These are phyloP conservation scores for Rhizopogon vulgaris DNA, from an alignment of 768 basidiomycete genomes.

Conservation along the genomic window DNA sequence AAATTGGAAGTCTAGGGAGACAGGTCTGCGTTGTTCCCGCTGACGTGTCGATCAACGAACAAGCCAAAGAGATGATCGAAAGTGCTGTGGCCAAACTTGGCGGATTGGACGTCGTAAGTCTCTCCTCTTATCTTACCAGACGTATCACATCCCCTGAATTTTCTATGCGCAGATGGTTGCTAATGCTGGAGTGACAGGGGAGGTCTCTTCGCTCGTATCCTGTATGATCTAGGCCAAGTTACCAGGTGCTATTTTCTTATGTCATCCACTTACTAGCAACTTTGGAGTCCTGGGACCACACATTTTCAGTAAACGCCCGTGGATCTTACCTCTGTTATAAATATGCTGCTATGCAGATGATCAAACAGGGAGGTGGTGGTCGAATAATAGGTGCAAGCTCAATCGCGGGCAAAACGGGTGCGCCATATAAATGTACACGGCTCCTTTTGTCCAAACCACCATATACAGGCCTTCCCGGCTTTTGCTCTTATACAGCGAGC, in stretches of 20 bases:
- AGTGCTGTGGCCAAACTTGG: conserved; percentile 5
- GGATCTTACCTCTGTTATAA: conserved; percentile 21
- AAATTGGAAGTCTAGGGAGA: conserved; percentile 8
- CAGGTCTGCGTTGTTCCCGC: neutral
- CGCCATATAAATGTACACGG: neutral
- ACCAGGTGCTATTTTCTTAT: neutral
- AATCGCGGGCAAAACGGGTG: conserved; percentile 1
- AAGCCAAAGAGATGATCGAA: conserved; percentile 10
- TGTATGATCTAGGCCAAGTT: neutral
- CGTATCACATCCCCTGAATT: neutral
- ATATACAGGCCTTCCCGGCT: neutral
- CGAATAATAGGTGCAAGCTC: conserved; percentile 9
- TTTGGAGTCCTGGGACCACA: conserved; percentile 20
- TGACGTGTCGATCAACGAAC: conserved; percentile 9
- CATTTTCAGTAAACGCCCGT: conserved; percentile 11
- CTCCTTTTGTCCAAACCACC: neutral
- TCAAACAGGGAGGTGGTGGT: conserved; percentile 12
- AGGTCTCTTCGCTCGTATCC: neutral
- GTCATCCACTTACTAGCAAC: conserved; percentile 1
- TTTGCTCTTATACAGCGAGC: conserved; percentile 19
- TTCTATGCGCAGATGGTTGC: neutral
- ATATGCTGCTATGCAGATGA: conserved; percentile 16
- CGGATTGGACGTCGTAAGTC: conserved; percentile 10
- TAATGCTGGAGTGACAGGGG: conserved; percentile 2
- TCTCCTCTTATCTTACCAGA: neutral